Evolutionary conservation across 176 grass and related monocot species (phyloP), one percentile per base, ranked within the genome.

Genomic region (Rhipidocladum racemiflorum): DNA sequence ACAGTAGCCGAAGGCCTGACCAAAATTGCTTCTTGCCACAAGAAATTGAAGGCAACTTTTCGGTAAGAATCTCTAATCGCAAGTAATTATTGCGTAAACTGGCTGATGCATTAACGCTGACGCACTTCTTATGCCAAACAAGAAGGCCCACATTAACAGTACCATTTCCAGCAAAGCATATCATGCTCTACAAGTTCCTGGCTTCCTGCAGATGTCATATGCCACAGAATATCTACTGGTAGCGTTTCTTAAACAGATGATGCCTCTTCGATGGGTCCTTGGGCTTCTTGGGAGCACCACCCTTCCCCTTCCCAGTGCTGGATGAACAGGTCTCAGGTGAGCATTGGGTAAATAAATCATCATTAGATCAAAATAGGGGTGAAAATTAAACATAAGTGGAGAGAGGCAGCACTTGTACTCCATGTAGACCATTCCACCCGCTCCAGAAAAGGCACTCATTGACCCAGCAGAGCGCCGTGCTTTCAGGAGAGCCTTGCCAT

Each of bases 231-330:
- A 28, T 20, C 79, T 49, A 90, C 20, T 80, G 77, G 66, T 84
- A 93, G 9, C 89, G 89, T 61, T 91, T 98, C 78, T 98, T 98
- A 49, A 98, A 98, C 83, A 98, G 87, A 45, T 61, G 5, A 57
- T 98, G 92, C 65, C 92, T 92, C 79, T 98, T 98, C 7, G 92
- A 54, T 5, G 92, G 96, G 79, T 98, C 90, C 90, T 98, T 97
- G 3, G 69, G 83, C 87, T 98, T 98, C 61, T 86, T 79, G 27
- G 75, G 65, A 34, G 55, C 77, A 46, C 68, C 77, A 72, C 76
- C 81, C 53, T 87, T 98, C 17, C 84, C 78, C 85, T 90, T 98
- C 16, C 90, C 88, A 38, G 88, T 95, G 88, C 96, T 98, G 79
- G 48, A 95, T 56, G 46, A 85, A 25, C 43, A 87, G 21, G 51